phyloP scores from a whole-genome alignment of 192 early-diverging fungal genomes.

The Rhizoclosmatium globosum region DNA sequence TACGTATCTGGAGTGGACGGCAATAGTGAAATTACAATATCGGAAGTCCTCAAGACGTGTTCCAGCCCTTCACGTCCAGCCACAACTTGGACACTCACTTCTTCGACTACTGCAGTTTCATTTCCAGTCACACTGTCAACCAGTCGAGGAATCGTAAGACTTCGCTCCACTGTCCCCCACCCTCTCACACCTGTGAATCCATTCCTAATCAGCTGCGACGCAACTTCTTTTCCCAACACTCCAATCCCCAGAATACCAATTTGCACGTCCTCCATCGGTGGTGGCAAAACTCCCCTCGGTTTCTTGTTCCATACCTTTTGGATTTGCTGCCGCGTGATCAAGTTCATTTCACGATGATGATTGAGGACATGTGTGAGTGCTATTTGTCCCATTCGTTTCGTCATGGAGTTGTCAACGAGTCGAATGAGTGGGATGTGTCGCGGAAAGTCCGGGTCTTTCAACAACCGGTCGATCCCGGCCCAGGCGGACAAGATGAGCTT shows the following conservation, averaged over 20 bases:
- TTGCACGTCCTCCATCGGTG: not conserved
- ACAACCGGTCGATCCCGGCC: conserved; percentile 19
- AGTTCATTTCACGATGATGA: conserved; percentile 8
- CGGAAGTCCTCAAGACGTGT: not conserved
- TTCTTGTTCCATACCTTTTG: conserved; percentile 15
- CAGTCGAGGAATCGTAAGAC: not conserved
- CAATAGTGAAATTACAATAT: conserved; percentile 3
- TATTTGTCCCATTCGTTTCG: conserved; percentile 23
- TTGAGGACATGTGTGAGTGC: conserved; percentile 4
- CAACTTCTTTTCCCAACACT: conserved; percentile 12
- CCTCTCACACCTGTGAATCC: conserved; percentile 30
- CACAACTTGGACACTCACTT: not conserved
- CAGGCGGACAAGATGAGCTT: not conserved
- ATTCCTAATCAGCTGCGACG: not conserved
- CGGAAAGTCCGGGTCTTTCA: conserved; percentile 14
- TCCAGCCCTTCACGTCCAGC: not conserved
- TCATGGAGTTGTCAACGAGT: conserved; percentile 24
- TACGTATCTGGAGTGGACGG: conserved; percentile 1
- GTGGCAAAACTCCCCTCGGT: conserved; percentile 2
- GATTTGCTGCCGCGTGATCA: not conserved
- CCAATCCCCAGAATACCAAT: conserved; percentile 34
- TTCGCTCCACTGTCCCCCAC: conserved; percentile 12
- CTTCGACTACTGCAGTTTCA: no score
- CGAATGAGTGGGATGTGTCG: conserved; percentile 12
- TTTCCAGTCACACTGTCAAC: not conserved